Base-by-base conservation (phyloP, 306 rosid genomes). In the Castanopsis chinensis region DNA sequence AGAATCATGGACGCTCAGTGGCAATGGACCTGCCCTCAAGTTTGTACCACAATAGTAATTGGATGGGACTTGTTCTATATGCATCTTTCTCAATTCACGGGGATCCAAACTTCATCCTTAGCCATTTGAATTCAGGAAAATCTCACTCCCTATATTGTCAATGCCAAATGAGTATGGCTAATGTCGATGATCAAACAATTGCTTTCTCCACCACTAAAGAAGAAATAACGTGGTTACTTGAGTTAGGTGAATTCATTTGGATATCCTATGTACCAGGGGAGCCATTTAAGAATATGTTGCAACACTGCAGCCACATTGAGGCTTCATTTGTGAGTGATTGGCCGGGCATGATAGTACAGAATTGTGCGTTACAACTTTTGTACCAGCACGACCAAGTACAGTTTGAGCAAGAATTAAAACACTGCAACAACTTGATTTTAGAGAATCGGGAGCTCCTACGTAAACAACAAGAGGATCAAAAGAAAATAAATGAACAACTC, bases 361-460 rank as follows among this genome's bases (percentile, higher is more conserved):
- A 30, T 0, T 17, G 70, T 64, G 70, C 1, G 2, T n/a, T 30
- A 28, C 43, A 41, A 14, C 21, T 30, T 30, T 17, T 64, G 5
- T 64, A 30, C 13, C 3, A 64, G 13, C 70, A 17, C 7, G 43
- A 64, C 30, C 43, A 30, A 19, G 11, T 64, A 17, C 43, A 15
- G 1, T 17, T 64, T 17, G 2, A 6, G 70, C 43, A 64, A 64
- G 19, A 30, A 15, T 5, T 64, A 0, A 30, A 28, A 64, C 70
- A 30, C 23, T 28, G 21, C 43, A 30, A 64, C 18, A n/a, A 6
- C 23, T 30, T 64, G 70, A 6, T 17, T 15, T 0, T 0, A 1
- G 13, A 64, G 1, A 1, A 64, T 5, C 3, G 1, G 0, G 45
- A 30, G 6, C 18, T 37, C 0, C 0, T 15, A 0, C 0, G 5